Evolutionary conservation across 1,284 basidiomycete species (phyloP).

Genomic region (Chiua sp.): DNA sequence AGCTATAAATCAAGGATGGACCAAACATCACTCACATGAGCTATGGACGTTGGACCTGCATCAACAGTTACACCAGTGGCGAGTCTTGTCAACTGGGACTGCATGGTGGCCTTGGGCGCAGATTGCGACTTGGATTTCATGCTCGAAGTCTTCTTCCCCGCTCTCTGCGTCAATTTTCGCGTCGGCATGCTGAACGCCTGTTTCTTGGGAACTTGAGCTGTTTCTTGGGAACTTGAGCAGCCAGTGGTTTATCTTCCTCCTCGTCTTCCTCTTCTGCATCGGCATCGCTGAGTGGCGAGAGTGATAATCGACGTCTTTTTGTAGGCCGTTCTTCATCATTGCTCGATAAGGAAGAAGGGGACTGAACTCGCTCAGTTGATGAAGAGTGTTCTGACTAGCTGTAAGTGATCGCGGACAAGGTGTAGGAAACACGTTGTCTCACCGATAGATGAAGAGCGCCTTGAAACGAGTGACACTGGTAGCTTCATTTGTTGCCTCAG

Average conservation of each 20-base stretch:
- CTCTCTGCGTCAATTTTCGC: constrained; percentile 45
- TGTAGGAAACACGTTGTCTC: constrained; percentile 36
- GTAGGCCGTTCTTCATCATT: constrained; percentile 56
- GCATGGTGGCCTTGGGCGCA: constrained; percentile 40
- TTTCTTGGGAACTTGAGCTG: too few species aligned
- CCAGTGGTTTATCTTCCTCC: constrained; percentile 66
- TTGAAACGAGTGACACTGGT: constrained; percentile 52
- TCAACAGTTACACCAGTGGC: constrained; percentile 85
- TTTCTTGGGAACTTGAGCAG: constrained; percentile 57
- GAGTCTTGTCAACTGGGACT: constrained; percentile 70
- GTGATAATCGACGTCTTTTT: constrained; percentile 56
- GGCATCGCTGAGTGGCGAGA: constrained; percentile 52
- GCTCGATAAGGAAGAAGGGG: constrained; percentile 63
- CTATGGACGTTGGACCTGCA: constrained; percentile 53
- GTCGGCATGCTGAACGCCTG: constrained; percentile 33
- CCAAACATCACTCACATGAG: constrained; percentile 46
- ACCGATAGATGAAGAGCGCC: constrained; percentile 39
- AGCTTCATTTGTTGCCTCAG: constrained; percentile 75
- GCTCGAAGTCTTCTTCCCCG: constrained; percentile 60
- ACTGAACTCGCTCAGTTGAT: constrained; percentile 45
- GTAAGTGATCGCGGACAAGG: constrained; percentile 16
- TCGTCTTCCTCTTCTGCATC: constrained; percentile 39
- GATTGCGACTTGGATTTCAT: constrained; percentile 66
- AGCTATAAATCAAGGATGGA: not conserved
- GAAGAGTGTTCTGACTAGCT: constrained; percentile 37